A percentile compares a stretch with the other conserved stretches of the same genome.
phyloP scores from a whole-genome alignment of 768 basidiomycete species.

The Lactarius trivialis region DNA sequence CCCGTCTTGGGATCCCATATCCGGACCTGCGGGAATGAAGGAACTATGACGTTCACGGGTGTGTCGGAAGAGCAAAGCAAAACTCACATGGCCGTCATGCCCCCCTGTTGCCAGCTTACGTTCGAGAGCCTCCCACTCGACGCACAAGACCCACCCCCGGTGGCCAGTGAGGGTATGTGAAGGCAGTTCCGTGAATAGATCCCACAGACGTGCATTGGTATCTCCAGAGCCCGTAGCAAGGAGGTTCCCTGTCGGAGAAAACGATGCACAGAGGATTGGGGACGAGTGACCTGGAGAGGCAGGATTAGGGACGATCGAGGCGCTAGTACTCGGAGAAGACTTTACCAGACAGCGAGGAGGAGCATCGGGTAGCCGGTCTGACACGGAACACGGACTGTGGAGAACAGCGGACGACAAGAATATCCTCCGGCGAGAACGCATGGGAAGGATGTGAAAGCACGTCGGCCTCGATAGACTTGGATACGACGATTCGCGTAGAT shows the following conservation, averaged over 20 bases:
- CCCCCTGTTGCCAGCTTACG: slow-evolving; percentile 88
- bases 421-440: slow-evolving; percentile 76
- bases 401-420: slow-evolving; percentile 82
- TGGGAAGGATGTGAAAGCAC: slow-evolving; percentile 67
- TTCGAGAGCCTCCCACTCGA: slow-evolving; percentile 96
- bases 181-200: slow-evolving; percentile 87
- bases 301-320: not conserved
- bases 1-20: slow-evolving; percentile 94
- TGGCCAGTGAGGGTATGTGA: slow-evolving; percentile 84
- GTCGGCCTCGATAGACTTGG: slow-evolving; percentile 79
- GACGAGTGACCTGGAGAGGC: slow-evolving; percentile 67
- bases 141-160: slow-evolving; percentile 93
- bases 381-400: slow-evolving; percentile 96
- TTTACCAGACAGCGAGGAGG: slow-evolving; percentile 80
- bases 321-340: slow-evolving; percentile 14
- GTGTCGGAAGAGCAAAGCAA: not conserved
- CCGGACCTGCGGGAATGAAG: slow-evolving; percentile 43
- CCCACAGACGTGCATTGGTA: slow-evolving; percentile 88
- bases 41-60: not conserved
- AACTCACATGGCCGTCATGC: slow-evolving; percentile 82
- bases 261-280: slow-evolving; percentile 90
- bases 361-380: slow-evolving; percentile 89
- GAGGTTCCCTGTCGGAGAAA: slow-evolving; percentile 87
- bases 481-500: slow-evolving; percentile 72
- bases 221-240: slow-evolving; percentile 96